Base-by-base conservation (phyloP, 148 eudicot species). In the Spergularia marina region DNA sequence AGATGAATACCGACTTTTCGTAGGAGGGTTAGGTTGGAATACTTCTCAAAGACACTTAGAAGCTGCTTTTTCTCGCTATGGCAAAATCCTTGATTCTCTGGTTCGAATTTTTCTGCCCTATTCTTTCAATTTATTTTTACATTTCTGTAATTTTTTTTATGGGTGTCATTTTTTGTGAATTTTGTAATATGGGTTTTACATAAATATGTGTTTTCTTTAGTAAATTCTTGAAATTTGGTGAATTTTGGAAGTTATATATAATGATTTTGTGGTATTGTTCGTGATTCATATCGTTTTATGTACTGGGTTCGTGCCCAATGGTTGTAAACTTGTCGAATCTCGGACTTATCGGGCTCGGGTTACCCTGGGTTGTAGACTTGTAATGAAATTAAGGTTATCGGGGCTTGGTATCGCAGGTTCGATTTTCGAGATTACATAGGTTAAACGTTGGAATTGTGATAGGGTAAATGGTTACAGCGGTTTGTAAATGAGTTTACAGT, bases 1-100 rank as follows among this genome's bases (percentile, higher is more conserved):
- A 70, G 88, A 81, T 40, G 89, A 84, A 15, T 79, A 84, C 54
- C 86, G 89, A 20, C 82, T 86, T 13, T 86, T 86, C 66, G 53
- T 86, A 12, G 89, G 89, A 66, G 89, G 89, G 20, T 75, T 86
- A 71, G 85, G 83, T 59, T 84, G 83, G 89, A 81, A 86, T 73
- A 82, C 82, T 53, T 82, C 89, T 1, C 87, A 86, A 72, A 73
- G 89, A 20, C 73, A 82, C 61, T 75, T 86, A 20, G 77, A 86
- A 73, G 81, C 72, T 20, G 85, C 85, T 0, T 86, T 86, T 63
- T 54, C 82, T 74, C 89, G 83, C 12, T 86, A 77, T 60, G 89
- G 89, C 7, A 86, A 86, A 80, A 68, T 86, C 34, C 57, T 86
- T 49, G 89, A 86, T 76, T 79, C 85, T 65, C 57, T 86, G 79